Evolutionary conservation across 1,284 basidiomycete genomes (phyloP), one percentile per base, ranked within the genome.

Genomic region (Pulveroboletus ridleyi): DNA sequence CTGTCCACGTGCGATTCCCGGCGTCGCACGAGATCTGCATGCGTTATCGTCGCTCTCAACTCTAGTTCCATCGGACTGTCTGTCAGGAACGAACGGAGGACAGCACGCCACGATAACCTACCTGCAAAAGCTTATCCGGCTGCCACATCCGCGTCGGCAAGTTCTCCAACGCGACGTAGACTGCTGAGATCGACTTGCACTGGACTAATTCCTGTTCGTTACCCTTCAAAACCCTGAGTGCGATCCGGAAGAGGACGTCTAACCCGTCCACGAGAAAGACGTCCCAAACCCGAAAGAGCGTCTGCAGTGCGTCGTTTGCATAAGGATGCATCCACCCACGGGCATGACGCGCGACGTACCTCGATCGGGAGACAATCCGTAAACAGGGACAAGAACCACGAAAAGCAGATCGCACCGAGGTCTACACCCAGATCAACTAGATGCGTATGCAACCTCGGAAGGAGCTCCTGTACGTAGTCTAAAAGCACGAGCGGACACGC

Each of bases 301-400:
- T 96, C 92, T 17, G 14, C 42, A 13, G 22, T 18, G 52, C 23
- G 23, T 23, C 33, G 6, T 62, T 13, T 4, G 15, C 25, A 15
- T 44, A 25, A 41, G 39, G 15, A 17, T 22, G 22, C 20, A 11
- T 17, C 10, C 9, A n/a, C 14, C 33, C 33, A 39, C 13, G 35
- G 20, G 44, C 20, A 18, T 20, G 10, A 46, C 15, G 18, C 20
- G 4, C 41, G 18, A 77, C 85, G 65, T 68, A 95, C 94, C 86
- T 98, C 96, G 33, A 98, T 94, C 6, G 97, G 97, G 6, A 99
- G 81, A 77, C 96, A 98, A 73, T 98, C 96, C 0, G 97, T 98
- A 74, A 98, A 99, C 23, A 99, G 82, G 9, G 95, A 96, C 49
- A 99, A 82, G 81, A 99, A 98, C 97, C 97, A 99, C 5, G 96